phyloP scores from a whole-genome alignment of 2,329 filamentous ascomycete species.

The Ilyonectria robusta region DNA sequence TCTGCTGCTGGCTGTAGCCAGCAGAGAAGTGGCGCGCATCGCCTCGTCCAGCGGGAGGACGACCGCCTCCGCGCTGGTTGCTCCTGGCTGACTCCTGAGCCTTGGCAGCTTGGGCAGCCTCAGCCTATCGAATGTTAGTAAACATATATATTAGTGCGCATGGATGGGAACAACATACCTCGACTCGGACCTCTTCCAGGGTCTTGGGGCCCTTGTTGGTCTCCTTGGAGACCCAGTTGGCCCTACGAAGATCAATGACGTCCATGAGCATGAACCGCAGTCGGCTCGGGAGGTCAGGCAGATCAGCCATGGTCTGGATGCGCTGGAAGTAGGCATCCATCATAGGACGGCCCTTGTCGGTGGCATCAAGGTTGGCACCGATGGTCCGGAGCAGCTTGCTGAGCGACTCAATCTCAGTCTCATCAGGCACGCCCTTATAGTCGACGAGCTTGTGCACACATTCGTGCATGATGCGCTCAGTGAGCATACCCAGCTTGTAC shows the following conservation, averaged over 20 bases:
- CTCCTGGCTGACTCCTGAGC: conserved; percentile 78
- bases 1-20: conserved; percentile 78
- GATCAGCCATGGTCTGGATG: conserved; percentile 85
- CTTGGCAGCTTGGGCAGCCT: conserved; percentile 84
- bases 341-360: conserved; percentile 86
- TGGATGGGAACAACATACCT: conserved; percentile 64
- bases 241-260: conserved; percentile 84
- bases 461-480: conserved; percentile 99
- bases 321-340: conserved; percentile 96
- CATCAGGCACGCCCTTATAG: conserved; percentile 92
- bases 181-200: conserved; percentile 89
- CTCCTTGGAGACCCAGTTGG: conserved; percentile 89
- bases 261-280: conserved; percentile 98
- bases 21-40: conserved; percentile 88
- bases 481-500: conserved; percentile 99
- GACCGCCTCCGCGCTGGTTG: conserved; percentile 78
- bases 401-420: conserved; percentile 96
- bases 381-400: conserved; percentile 94
- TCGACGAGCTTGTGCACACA: conserved; percentile 98
- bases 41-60: conserved; percentile 82
- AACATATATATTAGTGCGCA: neutral
- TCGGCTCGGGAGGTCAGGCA: conserved; percentile 86
- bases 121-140: conserved; percentile 62
- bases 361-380: conserved; percentile 85
- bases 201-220: conserved; percentile 96